Evolutionary conservation across 1,139 yeast species (phyloP).

Genomic region (Zygosaccharomyces sapae): DNA sequence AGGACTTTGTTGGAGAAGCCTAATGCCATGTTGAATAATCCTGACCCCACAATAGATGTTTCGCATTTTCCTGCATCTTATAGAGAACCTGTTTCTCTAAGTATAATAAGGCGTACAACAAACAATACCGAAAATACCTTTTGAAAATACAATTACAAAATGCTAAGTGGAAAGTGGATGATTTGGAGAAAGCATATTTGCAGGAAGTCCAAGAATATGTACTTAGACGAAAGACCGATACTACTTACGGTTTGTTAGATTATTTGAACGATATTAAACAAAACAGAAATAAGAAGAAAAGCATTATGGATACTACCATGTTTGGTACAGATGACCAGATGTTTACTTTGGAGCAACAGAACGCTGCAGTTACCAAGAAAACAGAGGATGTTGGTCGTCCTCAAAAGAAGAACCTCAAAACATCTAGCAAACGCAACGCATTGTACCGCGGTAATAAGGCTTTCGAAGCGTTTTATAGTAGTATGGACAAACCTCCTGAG

Average conservation of each 20-base stretch:
- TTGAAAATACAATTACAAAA: conserved; percentile 32
- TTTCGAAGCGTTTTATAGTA: conserved; percentile 33
- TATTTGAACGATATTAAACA: conserved; percentile 22
- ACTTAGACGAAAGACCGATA: conserved; percentile 13
- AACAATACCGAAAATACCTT: conserved; percentile 28
- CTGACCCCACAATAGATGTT: conserved; percentile 20
- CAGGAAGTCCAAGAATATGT: conserved; percentile 17
- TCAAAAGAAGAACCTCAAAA: conserved; percentile 1
- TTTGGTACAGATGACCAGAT: conserved; percentile 2
- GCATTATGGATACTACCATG: conserved; percentile 21
- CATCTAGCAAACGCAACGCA: conserved; percentile 10
- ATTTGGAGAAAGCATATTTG: conserved; percentile 25
- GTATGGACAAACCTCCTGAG: conserved; percentile 22
- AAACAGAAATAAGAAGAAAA: conserved; percentile 21
- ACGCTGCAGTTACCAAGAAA: neutral
- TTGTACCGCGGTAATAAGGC: conserved; percentile 24
- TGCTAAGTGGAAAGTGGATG: conserved; percentile 25
- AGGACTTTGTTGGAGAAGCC: conserved; percentile 43
- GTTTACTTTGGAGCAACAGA: neutral
- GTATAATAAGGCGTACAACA: conserved; percentile 26
- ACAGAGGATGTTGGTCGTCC: neutral
- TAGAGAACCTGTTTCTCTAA: conserved; percentile 33
- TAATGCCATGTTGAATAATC: conserved; percentile 23
- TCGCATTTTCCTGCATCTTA: conserved; percentile 18
- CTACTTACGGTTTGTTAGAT: conserved; percentile 24